Base-by-base conservation (phyloP, 129 eudicot genomes). In the Ambrosia artemisiifolia region DNA sequence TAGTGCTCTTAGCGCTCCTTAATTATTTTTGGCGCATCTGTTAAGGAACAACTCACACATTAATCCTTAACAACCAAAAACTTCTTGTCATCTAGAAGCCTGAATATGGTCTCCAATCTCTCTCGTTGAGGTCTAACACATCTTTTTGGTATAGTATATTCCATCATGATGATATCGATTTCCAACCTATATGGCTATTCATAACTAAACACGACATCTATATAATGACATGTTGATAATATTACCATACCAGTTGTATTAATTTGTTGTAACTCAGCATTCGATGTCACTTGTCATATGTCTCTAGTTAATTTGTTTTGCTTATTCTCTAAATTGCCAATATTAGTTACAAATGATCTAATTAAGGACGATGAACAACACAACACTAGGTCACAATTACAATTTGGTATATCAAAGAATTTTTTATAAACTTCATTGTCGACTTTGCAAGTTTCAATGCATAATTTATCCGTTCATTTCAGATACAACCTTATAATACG, bases 241-340 rank as follows among this genome's bases (percentile, higher is more conserved):
- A 17, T 7, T 18, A 18, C 61, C 19, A 7, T 54, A 7, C 7
- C 61, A 11, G 18, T 54, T 54, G 6, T 18, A 24, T 24, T 24
- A 24, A 51, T 54, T 54, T 54, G 13, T 54, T 54, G 33, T 54
- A 12, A 54, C 61, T 54, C 65, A 32, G 16, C 40, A 32, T 11
- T 59, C 65, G 65, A 59, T 59, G 65, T 32, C 65, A 59, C 18
- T 30, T 59, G 3, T 59, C 65, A 59, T 59, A 3, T 59, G 12
- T 36, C n/a, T 59, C 38, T 28, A 11, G 40, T 5, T 60, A 28
- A 32, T 32, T 60, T 56, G n/a, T 56, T 13, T 60, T 60, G 17
- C n/a, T 32, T 60, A 55, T 6, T 18, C 13, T 49, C 28, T 57
- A 57, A 13, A n/a, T 51, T n/a, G 35, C 1, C 13, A 5, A 57